Evolutionary conservation across 768 basidiomycete species (phyloP).

Genomic region (Daedaleopsis sinensis): DNA sequence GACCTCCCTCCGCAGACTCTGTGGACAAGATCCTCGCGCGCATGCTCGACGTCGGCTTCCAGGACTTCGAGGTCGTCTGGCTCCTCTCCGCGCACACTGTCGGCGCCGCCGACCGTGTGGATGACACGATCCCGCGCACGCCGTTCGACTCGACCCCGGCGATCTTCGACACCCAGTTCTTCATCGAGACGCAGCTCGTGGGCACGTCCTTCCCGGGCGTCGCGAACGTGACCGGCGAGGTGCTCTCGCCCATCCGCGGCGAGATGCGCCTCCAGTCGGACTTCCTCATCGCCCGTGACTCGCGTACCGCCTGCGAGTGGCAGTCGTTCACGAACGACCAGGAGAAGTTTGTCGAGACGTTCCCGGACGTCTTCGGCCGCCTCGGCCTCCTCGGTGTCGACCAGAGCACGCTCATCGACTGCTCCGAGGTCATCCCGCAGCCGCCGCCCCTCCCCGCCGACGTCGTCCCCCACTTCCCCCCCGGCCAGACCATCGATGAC

Average conservation of each 20-base stretch:
- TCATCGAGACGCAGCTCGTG: slow-evolving; percentile 48
- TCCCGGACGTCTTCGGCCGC: slow-evolving; percentile 29
- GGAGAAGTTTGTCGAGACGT: slow-evolving; percentile 20
- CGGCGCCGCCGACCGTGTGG: slow-evolving; percentile 22
- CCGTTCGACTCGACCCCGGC: slow-evolving; percentile 51
- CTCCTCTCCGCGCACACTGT: slow-evolving; percentile 35
- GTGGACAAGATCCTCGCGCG: slow-evolving; percentile 31
- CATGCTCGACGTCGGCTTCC: slow-evolving; percentile 39
- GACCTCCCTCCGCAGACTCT: slow-evolving; percentile 9
- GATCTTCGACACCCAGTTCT: slow-evolving; percentile 48
- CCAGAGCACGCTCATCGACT: slow-evolving; percentile 2
- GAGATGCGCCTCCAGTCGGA: slow-evolving; percentile 38
- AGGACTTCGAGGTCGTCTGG: slow-evolving; percentile 36
- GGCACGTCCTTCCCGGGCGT: slow-evolving; percentile 44
- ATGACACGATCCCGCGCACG: slow-evolving; percentile 34
- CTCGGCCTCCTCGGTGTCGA: slow-evolving; percentile 29
- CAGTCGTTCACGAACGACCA: slow-evolving; percentile 30
- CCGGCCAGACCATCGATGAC: slow-evolving; percentile 21
- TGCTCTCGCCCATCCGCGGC: slow-evolving; percentile 30
- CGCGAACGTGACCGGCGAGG: slow-evolving; percentile 27
- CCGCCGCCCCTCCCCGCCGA: slow-evolving; percentile 2
- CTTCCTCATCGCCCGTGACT: slow-evolving; percentile 30
- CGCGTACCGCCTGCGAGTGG: slow-evolving; percentile 33
- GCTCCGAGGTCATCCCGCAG: slow-evolving; percentile 3
- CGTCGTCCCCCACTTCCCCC: slow-evolving; percentile 19